These are phyloP conservation scores for Neopestalotiopsis clavispora DNA, from an alignment of 2,329 filamentous ascomycete species.

Conservation along the genomic window DNA sequence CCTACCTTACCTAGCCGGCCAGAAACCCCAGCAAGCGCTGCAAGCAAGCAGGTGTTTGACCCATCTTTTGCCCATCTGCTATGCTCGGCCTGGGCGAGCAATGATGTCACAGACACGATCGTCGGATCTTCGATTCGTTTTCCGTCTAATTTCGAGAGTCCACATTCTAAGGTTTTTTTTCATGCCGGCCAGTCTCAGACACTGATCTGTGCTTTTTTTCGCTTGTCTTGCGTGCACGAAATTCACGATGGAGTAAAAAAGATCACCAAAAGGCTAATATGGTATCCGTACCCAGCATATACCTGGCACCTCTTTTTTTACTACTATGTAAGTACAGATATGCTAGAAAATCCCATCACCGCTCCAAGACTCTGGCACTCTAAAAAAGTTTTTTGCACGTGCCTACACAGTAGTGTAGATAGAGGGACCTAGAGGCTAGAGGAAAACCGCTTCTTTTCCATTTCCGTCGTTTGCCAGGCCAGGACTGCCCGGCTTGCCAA, in stretches of 20 bases:
- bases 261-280: no score
- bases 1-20: not conserved
- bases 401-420: not conserved
- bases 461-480: not conserved
- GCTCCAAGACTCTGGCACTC: slow-evolving; percentile 3
- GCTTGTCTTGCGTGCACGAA: not conserved
- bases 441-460: not conserved
- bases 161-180: slow-evolving; percentile 12
- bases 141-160: slow-evolving; percentile 8
- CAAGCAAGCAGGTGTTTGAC: not conserved
- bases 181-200: slow-evolving; percentile 9
- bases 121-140: not conserved
- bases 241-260: no score
- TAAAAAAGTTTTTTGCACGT: slow-evolving; percentile 12
- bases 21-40: not conserved
- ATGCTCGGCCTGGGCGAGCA: not conserved
- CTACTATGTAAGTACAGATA: no score
- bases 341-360: not conserved
- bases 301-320: not conserved
- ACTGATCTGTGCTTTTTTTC: slow-evolving; percentile 8
- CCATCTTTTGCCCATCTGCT: not conserved
- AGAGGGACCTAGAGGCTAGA: not conserved
- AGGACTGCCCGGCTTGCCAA: slow-evolving; percentile 12
- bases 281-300: not conserved
- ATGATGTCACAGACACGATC: slow-evolving; percentile 7